These are phyloP conservation scores for Cercospora sp. DNA, from an alignment of 2,329 filamentous ascomycete species.

Conservation along the genomic window DNA sequence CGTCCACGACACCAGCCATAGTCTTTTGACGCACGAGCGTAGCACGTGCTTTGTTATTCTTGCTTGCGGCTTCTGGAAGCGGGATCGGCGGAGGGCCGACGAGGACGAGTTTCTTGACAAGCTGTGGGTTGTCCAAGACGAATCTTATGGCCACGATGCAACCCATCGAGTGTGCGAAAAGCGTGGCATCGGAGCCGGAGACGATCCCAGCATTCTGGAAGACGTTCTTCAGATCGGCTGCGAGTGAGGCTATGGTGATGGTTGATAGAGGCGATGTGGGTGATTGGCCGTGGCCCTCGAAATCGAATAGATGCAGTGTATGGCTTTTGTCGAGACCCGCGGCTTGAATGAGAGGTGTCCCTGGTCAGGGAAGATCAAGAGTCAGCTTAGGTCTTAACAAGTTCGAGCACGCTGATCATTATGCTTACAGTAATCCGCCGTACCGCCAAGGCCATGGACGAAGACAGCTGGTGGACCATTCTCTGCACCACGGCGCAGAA, in stretches of 20 bases:
- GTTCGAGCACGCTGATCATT: too few relatives aligned
- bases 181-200: conserved; percentile 36
- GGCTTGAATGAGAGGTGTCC: conserved; percentile 45
- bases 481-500: background rate
- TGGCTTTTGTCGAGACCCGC: conserved; percentile 34
- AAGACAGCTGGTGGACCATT: conserved; percentile 43
- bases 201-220: conserved; percentile 39
- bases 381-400: background rate
- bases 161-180: conserved; percentile 56
- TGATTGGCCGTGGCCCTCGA: conserved; percentile 59
- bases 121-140: conserved; percentile 42
- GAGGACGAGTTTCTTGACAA: conserved; percentile 50
- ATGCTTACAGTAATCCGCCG: conserved; percentile 42
- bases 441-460: conserved; percentile 57
- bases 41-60: conserved; percentile 41
- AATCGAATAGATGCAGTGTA: conserved; percentile 46
- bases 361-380: background rate
- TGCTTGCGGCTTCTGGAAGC: conserved; percentile 41
- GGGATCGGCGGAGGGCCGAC: conserved; percentile 52
- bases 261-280: conserved; percentile 50
- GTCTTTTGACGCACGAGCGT: conserved; percentile 46
- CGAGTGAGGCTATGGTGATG: conserved; percentile 48
- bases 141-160: conserved; percentile 51
- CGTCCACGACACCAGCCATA: conserved; percentile 48
- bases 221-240: conserved; percentile 42